Percentiles rank a stretch among this genome's conserved stretches.
phyloP scores from a whole-genome alignment of 805 yeast genomes.

The Barnettozyma sp. region DNA sequence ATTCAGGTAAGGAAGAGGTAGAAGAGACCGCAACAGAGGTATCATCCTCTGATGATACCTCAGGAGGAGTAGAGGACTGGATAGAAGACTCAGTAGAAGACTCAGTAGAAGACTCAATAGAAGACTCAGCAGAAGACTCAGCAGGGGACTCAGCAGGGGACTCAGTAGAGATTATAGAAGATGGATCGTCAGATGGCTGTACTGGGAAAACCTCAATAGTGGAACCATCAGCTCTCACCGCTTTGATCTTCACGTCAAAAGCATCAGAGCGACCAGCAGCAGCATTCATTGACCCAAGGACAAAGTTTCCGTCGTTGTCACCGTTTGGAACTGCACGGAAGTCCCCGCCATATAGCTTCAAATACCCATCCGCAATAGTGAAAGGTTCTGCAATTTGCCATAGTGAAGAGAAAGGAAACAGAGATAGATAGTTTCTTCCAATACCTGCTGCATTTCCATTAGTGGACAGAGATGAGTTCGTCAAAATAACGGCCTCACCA shows the following conservation, averaged over 20 bases:
- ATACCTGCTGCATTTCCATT: constrained; percentile 10
- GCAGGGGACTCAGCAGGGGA: too few species aligned
- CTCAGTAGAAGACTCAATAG: too few species aligned
- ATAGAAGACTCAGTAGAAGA: too few species aligned
- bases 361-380: constrained; percentile 13
- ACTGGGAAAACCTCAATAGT: constrained; percentile 6
- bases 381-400: constrained; percentile 12
- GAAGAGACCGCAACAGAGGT: too few species aligned
- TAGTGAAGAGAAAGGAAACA: constrained; percentile 6
- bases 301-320: constrained; percentile 10
- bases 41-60: too few species aligned
- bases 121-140: too few species aligned
- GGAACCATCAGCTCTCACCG: constrained; percentile 6
- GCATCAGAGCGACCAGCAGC: constrained; percentile 12
- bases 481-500: constrained; percentile 1
- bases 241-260: constrained; percentile 9
- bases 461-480: constrained; percentile 3
- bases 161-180: constrained; percentile 1
- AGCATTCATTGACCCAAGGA: constrained; percentile 17
- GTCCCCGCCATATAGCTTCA: constrained; percentile 14
- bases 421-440: constrained; percentile 17
- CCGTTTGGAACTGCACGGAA: constrained; percentile 21
- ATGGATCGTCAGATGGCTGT: not conserved
- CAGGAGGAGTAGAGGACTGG: too few species aligned
- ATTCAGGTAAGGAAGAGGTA: too few species aligned